These are phyloP conservation scores for Conticribra weissflogii DNA, from an alignment of 108 stramenopile species.

Conservation along the genomic window DNA sequence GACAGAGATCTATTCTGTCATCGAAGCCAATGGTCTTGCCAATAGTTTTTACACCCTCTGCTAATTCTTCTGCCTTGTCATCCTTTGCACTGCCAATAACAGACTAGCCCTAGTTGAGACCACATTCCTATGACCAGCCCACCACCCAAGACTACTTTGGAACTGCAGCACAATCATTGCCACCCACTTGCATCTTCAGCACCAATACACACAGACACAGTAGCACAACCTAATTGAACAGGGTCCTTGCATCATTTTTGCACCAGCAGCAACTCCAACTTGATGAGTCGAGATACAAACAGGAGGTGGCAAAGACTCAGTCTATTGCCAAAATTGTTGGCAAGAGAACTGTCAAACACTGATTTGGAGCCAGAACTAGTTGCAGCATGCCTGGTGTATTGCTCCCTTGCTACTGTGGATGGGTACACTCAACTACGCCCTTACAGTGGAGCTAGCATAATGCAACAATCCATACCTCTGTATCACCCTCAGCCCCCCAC, in stretches of 20 bases:
- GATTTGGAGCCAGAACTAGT: constrained; percentile 1
- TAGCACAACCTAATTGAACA: constrained; percentile 1
- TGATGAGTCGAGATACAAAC: constrained; percentile 1
- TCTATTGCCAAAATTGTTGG: constrained; percentile 11
- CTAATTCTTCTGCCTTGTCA: constrained; percentile 9
- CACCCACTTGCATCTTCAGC: constrained; percentile 1
- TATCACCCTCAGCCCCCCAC: background rate
- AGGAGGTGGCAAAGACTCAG: too few relatives aligned
- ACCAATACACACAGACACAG: background rate
- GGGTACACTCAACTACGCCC: constrained; percentile 2
- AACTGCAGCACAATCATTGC: background rate
- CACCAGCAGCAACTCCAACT: constrained; percentile 16
- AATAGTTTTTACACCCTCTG: constrained; percentile 6
- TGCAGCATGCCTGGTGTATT: constrained; percentile 1
- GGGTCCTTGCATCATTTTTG: background rate
- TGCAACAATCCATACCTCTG: background rate
- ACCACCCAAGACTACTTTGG: too few relatives aligned
- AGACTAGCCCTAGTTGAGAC: background rate
- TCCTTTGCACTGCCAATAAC: background rate
- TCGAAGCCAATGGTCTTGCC: constrained; percentile 5
- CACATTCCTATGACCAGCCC: constrained; percentile 7
- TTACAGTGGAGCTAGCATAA: too few relatives aligned
- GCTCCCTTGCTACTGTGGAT: constrained; percentile 7
- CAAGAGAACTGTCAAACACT: background rate
- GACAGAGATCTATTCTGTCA: constrained; percentile 10